Evolutionary conservation across 2,329 filamentous ascomycete genomes (phyloP), one percentile per base, ranked within the genome.

Genomic region (Ophiostoma himal-ulmi): DNA sequence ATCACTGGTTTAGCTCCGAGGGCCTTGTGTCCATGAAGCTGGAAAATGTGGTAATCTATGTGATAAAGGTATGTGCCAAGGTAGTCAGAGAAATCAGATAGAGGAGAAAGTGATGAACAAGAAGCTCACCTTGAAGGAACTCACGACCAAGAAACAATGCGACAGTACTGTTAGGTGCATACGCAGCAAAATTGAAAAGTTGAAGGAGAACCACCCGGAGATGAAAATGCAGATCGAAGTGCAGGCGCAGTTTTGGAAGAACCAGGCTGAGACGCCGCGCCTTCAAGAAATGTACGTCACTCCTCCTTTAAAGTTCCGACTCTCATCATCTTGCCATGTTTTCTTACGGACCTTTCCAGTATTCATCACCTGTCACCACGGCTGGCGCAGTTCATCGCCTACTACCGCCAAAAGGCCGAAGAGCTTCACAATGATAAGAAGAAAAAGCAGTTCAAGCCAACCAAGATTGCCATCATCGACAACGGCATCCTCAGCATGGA

Each of bases 401-500:
- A 57, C n/a, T 57, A 26, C n/a, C 52, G 52, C 6, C 5, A 57
- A 26, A 1, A 8, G 2, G 20, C 48, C 8, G n/a, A 57, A 13
- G 5, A 26, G n/a, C n/a, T 10, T 7, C 52, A 57, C n/a, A 39
- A 11, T 1, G 52, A 4, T n/a, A 10, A 57, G n/a, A 11, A 7
- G n/a, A 10, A 57, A 10, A 11, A 7, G n/a, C n/a, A 26, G 4
- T 26, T 13, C n/a, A 22, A 26, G 52, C 52, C 52, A 22, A 57
- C 52, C 52, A 57, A 57, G 52, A n/a, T 57, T 22, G 52, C 52
- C 8, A 57, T 57, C 22, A 57, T 57, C 52, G n/a, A 57, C 52
- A 57, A 57, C 22, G 52, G 52, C 20, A n/a, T 54, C 2, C 52
- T 26, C 11, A 57, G n/a, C n/a, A 57, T 57, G 17, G 48, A 54